These are phyloP conservation scores for Discostella stelligeroides DNA, from an alignment of 108 stramenopile species.

Conservation along the genomic window DNA sequence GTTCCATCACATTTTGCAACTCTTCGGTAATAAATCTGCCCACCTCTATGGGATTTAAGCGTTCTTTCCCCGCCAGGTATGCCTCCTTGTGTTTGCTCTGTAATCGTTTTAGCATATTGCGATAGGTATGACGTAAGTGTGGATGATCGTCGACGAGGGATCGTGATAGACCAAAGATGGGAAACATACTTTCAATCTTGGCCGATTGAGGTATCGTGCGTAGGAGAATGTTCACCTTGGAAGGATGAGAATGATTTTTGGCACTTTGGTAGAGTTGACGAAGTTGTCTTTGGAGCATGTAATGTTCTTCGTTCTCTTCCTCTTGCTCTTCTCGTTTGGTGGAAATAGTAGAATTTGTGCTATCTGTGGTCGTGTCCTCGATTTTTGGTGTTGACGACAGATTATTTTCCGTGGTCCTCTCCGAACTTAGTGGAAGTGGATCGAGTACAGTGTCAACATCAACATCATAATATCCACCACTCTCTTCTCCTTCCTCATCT, in stretches of 20 bases:
- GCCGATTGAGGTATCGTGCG: conserved; percentile 32
- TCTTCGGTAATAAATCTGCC: conserved; percentile 7
- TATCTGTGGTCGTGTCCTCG: conserved; percentile 1
- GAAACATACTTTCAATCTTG: conserved; percentile 44
- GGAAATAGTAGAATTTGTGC: conserved; percentile 6
- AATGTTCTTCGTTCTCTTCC: conserved; percentile 24
- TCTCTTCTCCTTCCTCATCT: conserved; percentile 6
- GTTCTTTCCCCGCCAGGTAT: conserved; percentile 1
- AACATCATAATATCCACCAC: conserved; percentile 25
- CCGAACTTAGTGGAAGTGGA: conserved; percentile 8
- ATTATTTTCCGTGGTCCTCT: not conserved
- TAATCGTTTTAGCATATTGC: conserved; percentile 26
- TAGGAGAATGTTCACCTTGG: conserved; percentile 40
- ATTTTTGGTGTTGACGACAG: not conserved
- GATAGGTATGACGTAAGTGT: conserved; percentile 36
- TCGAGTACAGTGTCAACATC: conserved; percentile 17
- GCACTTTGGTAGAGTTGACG: conserved; percentile 40
- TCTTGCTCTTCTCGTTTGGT: conserved; percentile 10
- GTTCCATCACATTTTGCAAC: conserved; percentile 28
- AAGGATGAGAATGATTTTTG: conserved; percentile 33
- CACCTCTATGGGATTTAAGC: conserved; percentile 20
- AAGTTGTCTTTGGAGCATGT: conserved; percentile 39
- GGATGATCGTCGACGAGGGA: conserved; percentile 35
- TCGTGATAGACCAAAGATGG: conserved; percentile 34
- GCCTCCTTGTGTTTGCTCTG: conserved; percentile 33